Base-by-base conservation (phyloP, 257 asterid species). In the Solanum megistacrolobum region DNA sequence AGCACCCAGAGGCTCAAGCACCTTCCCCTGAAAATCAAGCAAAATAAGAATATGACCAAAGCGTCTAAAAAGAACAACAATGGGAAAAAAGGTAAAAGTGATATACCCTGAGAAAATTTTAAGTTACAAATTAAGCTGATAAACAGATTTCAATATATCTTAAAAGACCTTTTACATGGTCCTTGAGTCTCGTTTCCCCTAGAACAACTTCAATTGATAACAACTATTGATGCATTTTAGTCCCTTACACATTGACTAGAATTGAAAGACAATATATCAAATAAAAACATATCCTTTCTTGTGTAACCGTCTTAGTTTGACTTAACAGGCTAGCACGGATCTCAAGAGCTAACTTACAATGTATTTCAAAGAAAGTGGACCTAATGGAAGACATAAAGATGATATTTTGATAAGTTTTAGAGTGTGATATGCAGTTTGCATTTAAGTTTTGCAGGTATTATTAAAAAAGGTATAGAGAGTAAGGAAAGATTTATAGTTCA, bases 1-100 rank as follows among this genome's bases (percentile, higher is more conserved):
- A 85, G 99, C 99, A 86, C 99, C 99, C 81, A 97, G 88, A 88
- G 99, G 99, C 94, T 96, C 96, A 39, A 97, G 99, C 90, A 97
- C 99, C 89, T 95, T 94, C 74, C 94, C 99, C 99, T 97, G 95
- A 91, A 85, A 86, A 83, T 88, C 86, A 88, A 92, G 86, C 29
- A 81, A 78, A 68, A 84, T 74, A 87, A 76, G 82, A 88, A 73
- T 23, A 41, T 84, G 87, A 68, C 68, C 79, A 68, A 79, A 83
- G 69, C 52, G 72, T 86, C 83, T 58, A 38, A 78, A 38, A 78
- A 68, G 46, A 32, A 12, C 20, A 39, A 36, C 82, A 13, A 20
- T 14, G 62, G 52, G 14, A 69, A 21, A 58, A 10, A 84, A 14
- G 39, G 34, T 52, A 48, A 29, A 48, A 21, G 16, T 82, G 69